These are phyloP conservation scores for Aphanoascus verrucosus DNA, from an alignment of 2,329 filamentous ascomycete species.

Conservation along the genomic window DNA sequence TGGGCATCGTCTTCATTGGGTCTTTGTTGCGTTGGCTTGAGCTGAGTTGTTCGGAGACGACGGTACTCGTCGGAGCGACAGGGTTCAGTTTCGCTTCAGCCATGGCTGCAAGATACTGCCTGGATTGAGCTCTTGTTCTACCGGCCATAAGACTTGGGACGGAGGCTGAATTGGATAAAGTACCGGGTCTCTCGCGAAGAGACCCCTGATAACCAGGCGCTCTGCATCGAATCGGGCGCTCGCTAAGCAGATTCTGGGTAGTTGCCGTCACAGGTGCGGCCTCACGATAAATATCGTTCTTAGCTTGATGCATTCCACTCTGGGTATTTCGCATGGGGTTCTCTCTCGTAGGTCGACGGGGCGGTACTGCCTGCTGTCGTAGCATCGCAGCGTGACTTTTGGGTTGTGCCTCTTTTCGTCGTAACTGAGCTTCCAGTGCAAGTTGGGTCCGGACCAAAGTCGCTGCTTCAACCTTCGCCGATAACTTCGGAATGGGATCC, in stretches of 20 bases:
- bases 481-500: constrained; percentile 22
- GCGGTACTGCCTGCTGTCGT: constrained; percentile 36
- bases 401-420: constrained; percentile 26
- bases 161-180: constrained; percentile 26
- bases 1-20: constrained; percentile 11
- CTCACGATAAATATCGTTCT: constrained; percentile 2
- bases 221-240: constrained; percentile 31
- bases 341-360: constrained; percentile 22
- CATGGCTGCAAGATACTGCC: constrained; percentile 26
- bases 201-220: constrained; percentile 28
- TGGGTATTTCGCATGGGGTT: neutral
- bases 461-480: constrained; percentile 22
- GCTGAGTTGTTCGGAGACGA: constrained; percentile 8
- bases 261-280: neutral
- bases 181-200: constrained; percentile 24
- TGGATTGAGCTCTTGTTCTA: constrained; percentile 36
- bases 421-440: constrained; percentile 32
- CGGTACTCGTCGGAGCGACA: neutral
- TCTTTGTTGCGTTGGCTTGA: constrained; percentile 20
- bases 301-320: neutral
- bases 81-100: constrained; percentile 16
- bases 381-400: constrained; percentile 40
- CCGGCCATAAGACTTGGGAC: constrained; percentile 28
- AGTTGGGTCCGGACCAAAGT: constrained; percentile 29
- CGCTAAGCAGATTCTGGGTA: constrained; percentile 27